A percentile compares a stretch with the other conserved stretches of the same genome.
Conservation (phyloP, 73 alveolate genomes). For the Paramecium tetraurelia region DNA sequence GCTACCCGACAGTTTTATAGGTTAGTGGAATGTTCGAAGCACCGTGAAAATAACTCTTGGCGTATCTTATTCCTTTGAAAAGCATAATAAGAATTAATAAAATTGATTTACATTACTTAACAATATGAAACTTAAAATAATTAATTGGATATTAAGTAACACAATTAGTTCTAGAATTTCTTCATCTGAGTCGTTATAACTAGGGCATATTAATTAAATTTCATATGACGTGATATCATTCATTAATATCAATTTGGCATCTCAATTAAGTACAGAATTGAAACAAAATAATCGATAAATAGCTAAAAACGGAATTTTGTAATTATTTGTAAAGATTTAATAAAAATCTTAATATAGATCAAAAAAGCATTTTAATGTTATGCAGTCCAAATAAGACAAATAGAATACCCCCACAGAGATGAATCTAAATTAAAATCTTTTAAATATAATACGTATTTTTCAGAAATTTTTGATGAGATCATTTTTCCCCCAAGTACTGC, state of each 20-base stretch:
- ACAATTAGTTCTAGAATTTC: neutral
- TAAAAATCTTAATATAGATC: neutral
- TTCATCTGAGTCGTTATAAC: neutral
- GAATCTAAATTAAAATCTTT: neutral
- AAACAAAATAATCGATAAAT: neutral
- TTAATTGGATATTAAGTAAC: neutral
- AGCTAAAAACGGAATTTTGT: neutral
- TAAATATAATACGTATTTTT: neutral
- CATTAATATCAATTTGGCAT: neutral
- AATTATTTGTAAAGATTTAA: neutral
- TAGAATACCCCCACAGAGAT: neutral
- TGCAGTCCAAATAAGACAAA: neutral
- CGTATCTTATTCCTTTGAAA: neutral
- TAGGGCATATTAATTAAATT: neutral
- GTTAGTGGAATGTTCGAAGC: constrained; percentile 24
- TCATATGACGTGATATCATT: no score
- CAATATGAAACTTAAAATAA: neutral
- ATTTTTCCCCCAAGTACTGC: constrained; percentile 42
- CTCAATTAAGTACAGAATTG: neutral
- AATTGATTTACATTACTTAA: neutral
- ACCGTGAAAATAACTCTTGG: neutral
- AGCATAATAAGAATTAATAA: neutral
- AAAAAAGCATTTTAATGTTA: neutral
- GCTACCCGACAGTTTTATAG: constrained; percentile 60
- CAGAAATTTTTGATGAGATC: neutral